Evolutionary conservation across 148 eudicot genomes (phyloP).

Genomic region (Dianthus caryophyllus): DNA sequence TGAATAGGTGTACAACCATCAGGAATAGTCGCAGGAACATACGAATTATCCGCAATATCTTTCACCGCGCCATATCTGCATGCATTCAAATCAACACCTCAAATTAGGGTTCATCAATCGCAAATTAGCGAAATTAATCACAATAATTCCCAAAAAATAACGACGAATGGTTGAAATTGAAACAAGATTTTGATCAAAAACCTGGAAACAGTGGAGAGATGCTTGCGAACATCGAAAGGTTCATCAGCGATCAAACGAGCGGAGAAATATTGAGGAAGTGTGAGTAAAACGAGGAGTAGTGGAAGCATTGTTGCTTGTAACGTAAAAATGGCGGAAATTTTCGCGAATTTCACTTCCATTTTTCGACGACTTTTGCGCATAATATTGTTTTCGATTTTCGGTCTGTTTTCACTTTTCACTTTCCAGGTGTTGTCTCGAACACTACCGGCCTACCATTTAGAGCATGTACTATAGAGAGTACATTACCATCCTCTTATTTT

Average conservation of each 20-base stretch:
- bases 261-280: slow-evolving; percentile 20
- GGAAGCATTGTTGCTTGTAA: slow-evolving; percentile 9
- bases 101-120: slow-evolving; percentile 5
- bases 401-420: neutral
- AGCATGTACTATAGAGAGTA: too few relatives aligned
- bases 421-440: neutral
- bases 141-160: neutral
- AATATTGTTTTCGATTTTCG: neutral
- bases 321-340: slow-evolving; percentile 3
- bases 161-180: too few relatives aligned
- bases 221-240: slow-evolving; percentile 69
- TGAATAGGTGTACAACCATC: slow-evolving; percentile 81
- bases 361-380: neutral
- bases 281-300: slow-evolving; percentile 14
- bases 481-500: too few relatives aligned
- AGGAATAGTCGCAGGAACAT: slow-evolving; percentile 48
- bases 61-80: slow-evolving; percentile 65
- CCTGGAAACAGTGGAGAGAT: slow-evolving; percentile 84
- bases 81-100: neutral
- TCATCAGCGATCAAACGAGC: slow-evolving; percentile 35
- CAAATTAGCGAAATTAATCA: neutral
- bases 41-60: slow-evolving; percentile 42
- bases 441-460: too few relatives aligned
- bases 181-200: slow-evolving; percentile 10
- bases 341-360: neutral